Percentiles rank a stretch among this genome's conserved stretches.
phyloP scores from a whole-genome alignment of 495 filamentous ascomycete genomes.

The Trichoderma virens region DNA sequence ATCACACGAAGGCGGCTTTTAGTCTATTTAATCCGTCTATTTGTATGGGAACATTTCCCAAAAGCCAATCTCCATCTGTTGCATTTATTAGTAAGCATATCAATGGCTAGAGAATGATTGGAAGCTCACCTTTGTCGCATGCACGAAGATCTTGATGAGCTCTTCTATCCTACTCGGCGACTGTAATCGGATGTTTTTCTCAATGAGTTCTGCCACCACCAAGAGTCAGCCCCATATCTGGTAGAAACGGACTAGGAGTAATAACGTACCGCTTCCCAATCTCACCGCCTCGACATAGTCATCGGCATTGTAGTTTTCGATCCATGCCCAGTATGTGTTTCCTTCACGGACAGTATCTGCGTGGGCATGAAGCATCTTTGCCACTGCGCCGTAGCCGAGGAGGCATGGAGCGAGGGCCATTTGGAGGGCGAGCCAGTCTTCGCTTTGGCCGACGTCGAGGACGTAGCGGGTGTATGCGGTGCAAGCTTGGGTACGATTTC shows the following conservation, averaged over 20 bases:
- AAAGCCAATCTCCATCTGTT: conserved; percentile 75
- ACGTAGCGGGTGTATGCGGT: conserved; percentile 75
- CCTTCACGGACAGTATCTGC: conserved; percentile 48
- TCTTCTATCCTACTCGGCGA: conserved; percentile 71
- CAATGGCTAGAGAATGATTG: neutral
- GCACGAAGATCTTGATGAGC: conserved; percentile 72
- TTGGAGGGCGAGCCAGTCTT: conserved; percentile 79
- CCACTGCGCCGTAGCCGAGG: conserved; percentile 78
- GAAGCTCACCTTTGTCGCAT: conserved; percentile 62
- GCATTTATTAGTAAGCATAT: conserved; percentile 13
- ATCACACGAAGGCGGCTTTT: neutral
- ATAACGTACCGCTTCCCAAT: conserved; percentile 54
- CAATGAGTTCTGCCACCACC: conserved; percentile 51
- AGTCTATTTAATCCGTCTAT: neutral
- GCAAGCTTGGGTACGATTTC: conserved; percentile 42
- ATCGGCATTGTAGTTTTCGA: conserved; percentile 73
- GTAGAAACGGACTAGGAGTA: neutral
- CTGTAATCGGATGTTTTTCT: conserved; percentile 59
- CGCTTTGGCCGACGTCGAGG: conserved; percentile 77
- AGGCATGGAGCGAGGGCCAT: conserved; percentile 77
- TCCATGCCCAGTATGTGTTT: conserved; percentile 87
- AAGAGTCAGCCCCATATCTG: conserved; percentile 11
- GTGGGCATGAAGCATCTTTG: conserved; percentile 53
- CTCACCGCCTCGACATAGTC: conserved; percentile 66
- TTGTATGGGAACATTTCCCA: conserved; percentile 63